These are phyloP conservation scores for Iris pallida DNA, from an alignment of 116 monocot genomes.

Conservation along the genomic window DNA sequence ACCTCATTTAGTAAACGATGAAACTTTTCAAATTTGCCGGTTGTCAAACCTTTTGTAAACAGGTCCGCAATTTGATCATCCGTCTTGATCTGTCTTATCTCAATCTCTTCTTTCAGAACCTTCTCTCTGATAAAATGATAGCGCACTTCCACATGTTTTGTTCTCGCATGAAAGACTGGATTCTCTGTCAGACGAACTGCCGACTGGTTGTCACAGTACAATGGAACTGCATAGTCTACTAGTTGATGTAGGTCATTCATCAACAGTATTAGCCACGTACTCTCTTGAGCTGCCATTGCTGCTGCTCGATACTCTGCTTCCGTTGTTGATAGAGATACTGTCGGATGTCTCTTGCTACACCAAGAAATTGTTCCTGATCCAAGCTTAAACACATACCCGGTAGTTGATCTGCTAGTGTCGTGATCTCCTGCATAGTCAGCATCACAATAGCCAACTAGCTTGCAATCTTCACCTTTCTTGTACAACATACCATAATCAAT, in stretches of 20 bases:
- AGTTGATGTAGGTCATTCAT: constrained; percentile 11
- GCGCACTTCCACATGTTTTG: neutral
- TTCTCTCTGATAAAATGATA: constrained; percentile 7
- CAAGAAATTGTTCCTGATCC: neutral
- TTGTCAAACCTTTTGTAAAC: neutral
- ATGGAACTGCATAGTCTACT: neutral
- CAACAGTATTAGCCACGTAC: constrained; percentile 9
- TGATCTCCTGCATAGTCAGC: neutral
- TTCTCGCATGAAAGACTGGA: constrained; percentile 6
- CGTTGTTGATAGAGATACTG: neutral
- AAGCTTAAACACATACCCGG: neutral
- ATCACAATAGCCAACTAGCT: neutral
- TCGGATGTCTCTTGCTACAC: neutral
- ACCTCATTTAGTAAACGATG: too few relatives aligned
- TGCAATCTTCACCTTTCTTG: neutral
- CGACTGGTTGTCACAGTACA: constrained; percentile 8
- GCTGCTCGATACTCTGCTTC: constrained; percentile 11
- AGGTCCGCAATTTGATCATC: neutral
- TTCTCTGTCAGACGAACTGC: constrained; percentile 5
- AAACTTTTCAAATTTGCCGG: neutral
- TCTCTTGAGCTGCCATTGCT: constrained; percentile 14
- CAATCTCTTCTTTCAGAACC: constrained; percentile 6
- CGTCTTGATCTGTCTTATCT: neutral
- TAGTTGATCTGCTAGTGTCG: neutral
- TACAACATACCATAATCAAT: neutral